Conservation (phyloP, 2,329 filamentous ascomycete species). For the Leptographium flavum region DNA sequence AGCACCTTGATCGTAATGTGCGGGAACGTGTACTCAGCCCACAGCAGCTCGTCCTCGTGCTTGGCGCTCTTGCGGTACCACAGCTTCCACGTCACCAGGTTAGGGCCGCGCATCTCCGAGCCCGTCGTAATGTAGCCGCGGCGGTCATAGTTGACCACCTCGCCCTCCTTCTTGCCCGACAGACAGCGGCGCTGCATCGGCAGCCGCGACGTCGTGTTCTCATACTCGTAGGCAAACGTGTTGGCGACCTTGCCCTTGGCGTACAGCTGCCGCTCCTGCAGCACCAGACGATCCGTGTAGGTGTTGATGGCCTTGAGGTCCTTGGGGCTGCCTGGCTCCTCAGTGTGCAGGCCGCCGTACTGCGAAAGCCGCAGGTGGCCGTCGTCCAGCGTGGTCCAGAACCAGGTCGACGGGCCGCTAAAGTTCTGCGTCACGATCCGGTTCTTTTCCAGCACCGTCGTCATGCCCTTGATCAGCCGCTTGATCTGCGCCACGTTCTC, state of each 20-base stretch:
- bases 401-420: constrained; percentile 8
- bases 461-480: constrained; percentile 13
- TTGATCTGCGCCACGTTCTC: constrained; percentile 24
- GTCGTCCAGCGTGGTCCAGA: constrained; percentile 5
- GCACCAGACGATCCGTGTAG: constrained; percentile 30
- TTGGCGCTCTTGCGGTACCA: constrained; percentile 38
- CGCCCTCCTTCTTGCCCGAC: constrained; percentile 26
- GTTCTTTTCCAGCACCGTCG: constrained; percentile 8
- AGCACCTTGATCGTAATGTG: constrained; percentile 39
- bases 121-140: constrained; percentile 37
- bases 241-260: constrained; percentile 12
- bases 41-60: constrained; percentile 39
- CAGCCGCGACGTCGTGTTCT: constrained; percentile 22
- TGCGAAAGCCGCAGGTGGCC: constrained; percentile 5
- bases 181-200: constrained; percentile 31
- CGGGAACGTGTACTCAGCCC: constrained; percentile 37
- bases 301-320: constrained; percentile 29
- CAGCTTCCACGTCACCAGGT: constrained; percentile 37
- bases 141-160: constrained; percentile 35
- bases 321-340: constrained; percentile 27
- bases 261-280: constrained; percentile 16
- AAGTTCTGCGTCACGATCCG: constrained; percentile 8
- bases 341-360: constrained; percentile 18
- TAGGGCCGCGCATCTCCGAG: constrained; percentile 36
- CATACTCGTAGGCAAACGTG: constrained; percentile 10